A percentile compares a stretch with the other conserved stretches of the same genome.
Evolutionary conservation across 2,329 filamentous ascomycete genomes (phyloP).

Genomic region (Xylariaceae sp.): DNA sequence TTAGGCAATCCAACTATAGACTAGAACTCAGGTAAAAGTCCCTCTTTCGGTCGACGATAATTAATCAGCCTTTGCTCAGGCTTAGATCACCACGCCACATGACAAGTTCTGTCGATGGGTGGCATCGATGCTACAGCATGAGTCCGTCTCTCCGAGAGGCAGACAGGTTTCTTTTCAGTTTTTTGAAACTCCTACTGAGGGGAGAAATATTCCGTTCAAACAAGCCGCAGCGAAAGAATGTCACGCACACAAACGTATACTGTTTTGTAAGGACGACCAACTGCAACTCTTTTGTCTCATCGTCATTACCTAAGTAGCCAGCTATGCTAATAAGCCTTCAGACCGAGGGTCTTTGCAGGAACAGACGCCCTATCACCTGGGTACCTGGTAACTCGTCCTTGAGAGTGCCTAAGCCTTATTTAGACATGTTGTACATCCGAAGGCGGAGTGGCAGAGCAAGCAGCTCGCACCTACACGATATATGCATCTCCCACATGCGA

Average conservation of each 20-base stretch:
- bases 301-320: background rate
- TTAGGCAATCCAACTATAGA: slow-evolving; percentile 14
- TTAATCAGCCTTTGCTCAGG: slow-evolving; percentile 24
- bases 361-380: background rate
- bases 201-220: slow-evolving; percentile 3
- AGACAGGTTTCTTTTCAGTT: background rate
- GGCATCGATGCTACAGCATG: slow-evolving; percentile 4
- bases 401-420: background rate
- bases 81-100: slow-evolving; percentile 24
- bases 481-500: no score
- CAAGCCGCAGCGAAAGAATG: background rate
- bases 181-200: slow-evolving; percentile 1
- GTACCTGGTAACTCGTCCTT: background rate
- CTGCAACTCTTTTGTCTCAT: background rate
- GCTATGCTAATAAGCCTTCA: background rate
- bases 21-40: background rate
- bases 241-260: no score
- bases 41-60: background rate
- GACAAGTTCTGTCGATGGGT: slow-evolving; percentile 5
- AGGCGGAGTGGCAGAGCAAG: slow-evolving; percentile 12
- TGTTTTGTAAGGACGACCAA: slow-evolving; percentile 16
- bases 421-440: slow-evolving; percentile 1
- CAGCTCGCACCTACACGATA: no score
- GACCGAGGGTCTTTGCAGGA: background rate
- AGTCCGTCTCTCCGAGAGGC: background rate